Percentiles rank a stretch among this genome's conserved stretches.
These are phyloP conservation scores for Solanum chmielewskii DNA, from an alignment of 257 asterid genomes.

Conservation along the genomic window DNA sequence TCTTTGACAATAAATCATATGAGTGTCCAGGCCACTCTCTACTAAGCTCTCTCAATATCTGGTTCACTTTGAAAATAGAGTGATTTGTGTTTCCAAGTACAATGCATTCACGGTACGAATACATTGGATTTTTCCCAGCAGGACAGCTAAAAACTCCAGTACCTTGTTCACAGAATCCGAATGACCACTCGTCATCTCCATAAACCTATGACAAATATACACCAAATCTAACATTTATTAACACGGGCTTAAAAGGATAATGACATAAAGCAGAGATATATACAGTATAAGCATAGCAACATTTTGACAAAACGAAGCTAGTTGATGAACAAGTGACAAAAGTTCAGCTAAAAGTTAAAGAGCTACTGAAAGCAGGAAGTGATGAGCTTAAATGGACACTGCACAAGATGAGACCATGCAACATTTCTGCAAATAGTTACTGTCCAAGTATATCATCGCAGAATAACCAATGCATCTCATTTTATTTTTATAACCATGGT, in stretches of 20 bases:
- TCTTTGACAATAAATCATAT: slow-evolving; percentile 77
- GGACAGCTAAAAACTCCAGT: slow-evolving; percentile 95
- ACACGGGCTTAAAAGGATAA: not conserved
- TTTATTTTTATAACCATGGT: not conserved
- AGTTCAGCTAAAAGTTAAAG: not conserved
- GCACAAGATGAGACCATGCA: not conserved
- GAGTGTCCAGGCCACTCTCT: slow-evolving; percentile 98
- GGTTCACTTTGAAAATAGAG: slow-evolving; percentile 62
- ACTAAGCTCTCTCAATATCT: slow-evolving; percentile 89
- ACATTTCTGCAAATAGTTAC: not conserved
- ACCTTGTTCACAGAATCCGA: slow-evolving; percentile 94
- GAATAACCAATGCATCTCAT: not conserved
- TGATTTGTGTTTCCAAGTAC: slow-evolving; percentile 64
- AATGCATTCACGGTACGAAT: slow-evolving; percentile 69
- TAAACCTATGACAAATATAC: slow-evolving; percentile 30
- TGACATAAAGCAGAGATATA: not conserved
- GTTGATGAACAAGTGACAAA: not conserved
- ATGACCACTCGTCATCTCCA: slow-evolving; percentile 94
- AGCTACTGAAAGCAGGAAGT: not conserved
- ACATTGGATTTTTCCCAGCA: slow-evolving; percentile 83
- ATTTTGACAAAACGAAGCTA: not conserved
- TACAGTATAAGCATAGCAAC: not conserved
- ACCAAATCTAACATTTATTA: not conserved
- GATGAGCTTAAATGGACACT: not conserved
- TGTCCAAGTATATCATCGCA: not conserved